phyloP scores from a whole-genome alignment of 352 stramenopile species.

The Pythium chondricola region DNA sequence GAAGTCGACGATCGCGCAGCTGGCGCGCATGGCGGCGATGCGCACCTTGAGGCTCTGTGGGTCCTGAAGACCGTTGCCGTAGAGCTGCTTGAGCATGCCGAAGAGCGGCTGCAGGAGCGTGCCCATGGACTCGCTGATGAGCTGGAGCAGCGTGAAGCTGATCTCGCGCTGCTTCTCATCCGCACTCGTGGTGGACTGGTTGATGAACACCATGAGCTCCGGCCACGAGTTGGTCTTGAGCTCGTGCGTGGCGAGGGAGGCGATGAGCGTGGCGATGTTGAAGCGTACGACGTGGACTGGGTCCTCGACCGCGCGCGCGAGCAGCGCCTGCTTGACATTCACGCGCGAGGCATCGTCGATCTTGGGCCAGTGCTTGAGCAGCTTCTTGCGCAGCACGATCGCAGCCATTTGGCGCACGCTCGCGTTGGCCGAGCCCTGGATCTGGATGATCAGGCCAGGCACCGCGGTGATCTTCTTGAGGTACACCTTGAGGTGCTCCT shows the following conservation, averaged over 20 bases:
- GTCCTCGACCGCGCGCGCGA: slow-evolving; percentile 82
- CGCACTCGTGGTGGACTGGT: slow-evolving; percentile 73
- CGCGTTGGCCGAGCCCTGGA: slow-evolving; percentile 69
- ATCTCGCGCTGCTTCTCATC: slow-evolving; percentile 87
- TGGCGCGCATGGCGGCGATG: slow-evolving; percentile 74
- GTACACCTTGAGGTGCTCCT: slow-evolving; percentile 90
- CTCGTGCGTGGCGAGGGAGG: slow-evolving; percentile 76
- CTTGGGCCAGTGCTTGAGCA: slow-evolving; percentile 90
- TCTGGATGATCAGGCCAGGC: slow-evolving; percentile 84
- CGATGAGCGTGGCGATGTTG: slow-evolving; percentile 76
- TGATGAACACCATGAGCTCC: slow-evolving; percentile 94
- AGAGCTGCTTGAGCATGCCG: slow-evolving; percentile 73
- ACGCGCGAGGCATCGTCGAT: slow-evolving; percentile 76
- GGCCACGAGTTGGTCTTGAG: slow-evolving; percentile 79
- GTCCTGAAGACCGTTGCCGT: slow-evolving; percentile 65
- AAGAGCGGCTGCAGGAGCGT: slow-evolving; percentile 80
- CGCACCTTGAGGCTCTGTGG: slow-evolving; percentile 77
- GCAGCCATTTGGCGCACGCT: slow-evolving; percentile 89
- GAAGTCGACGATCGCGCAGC: slow-evolving; percentile 75
- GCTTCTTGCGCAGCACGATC: slow-evolving; percentile 93
- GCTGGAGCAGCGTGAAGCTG: slow-evolving; percentile 90
- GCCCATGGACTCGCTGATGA: slow-evolving; percentile 92
- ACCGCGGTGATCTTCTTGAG: slow-evolving; percentile 88
- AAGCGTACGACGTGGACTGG: slow-evolving; percentile 84
- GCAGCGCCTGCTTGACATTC: slow-evolving; percentile 85